Evolutionary conservation across 1,139 yeast species (phyloP), one percentile per base, ranked within the genome.

Genomic region (Candida labiduridarum): DNA sequence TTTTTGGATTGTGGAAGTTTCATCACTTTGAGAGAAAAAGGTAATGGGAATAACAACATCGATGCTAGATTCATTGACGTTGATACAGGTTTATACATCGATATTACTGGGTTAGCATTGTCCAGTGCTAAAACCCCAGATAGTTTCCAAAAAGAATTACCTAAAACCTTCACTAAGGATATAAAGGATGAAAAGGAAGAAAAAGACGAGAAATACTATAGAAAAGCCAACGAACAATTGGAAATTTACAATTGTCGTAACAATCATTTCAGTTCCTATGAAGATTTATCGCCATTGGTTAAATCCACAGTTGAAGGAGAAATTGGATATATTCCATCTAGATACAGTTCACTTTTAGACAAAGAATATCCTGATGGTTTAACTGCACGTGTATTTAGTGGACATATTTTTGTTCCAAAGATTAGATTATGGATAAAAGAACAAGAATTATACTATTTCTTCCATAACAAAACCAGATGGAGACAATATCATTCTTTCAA

Each of bases 31-130:
- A 59, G 76, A 47, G 62, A 57, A 34, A 60, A 58, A 35, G 71
- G 71, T 6, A 67, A 70, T 54, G 72, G 72, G 11, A 58, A 59
- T 29, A 72, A 72, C 55, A 69, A 68, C 50, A 71, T 72, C 39
- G 77, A 72, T 56, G 76, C 71, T 4, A 61, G 77, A 48, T 71
- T 71, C 54, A 71, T 71, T 48, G 77, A 72, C 53, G 56, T 69
- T 35, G 73, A 69, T 48, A 68, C 76, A 7, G 76, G 77, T 16
- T 60, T 70, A 35, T 72, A 71, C 48, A 67, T 72, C 49, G 77
- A 72, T 56, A 70, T 72, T 30, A 72, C 76, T 7, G 76, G 69
- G 2, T 59, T 72, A 34, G 63, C 76, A 2, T 47, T 63, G 31
- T 60, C 69, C 27, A 55, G 60, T 45, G 61, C 73, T 2, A 59